These are phyloP conservation scores for Dimargaris verticillata DNA, from an alignment of 192 early-diverging fungal genomes.

Conservation along the genomic window DNA sequence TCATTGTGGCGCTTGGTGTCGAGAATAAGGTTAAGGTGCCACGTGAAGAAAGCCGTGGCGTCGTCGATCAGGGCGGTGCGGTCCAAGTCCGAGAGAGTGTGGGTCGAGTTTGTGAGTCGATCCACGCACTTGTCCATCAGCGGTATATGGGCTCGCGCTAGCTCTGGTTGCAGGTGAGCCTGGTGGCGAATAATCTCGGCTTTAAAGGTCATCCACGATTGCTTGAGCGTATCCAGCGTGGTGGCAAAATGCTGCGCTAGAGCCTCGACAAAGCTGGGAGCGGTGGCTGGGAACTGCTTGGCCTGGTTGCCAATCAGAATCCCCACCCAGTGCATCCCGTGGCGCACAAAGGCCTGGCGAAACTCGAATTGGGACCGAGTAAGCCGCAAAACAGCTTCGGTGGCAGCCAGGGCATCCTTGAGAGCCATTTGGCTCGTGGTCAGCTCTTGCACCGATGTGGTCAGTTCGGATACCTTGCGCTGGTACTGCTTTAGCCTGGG, in stretches of 20 bases:
- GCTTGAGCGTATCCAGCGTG: background rate
- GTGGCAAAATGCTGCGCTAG: background rate
- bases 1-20: background rate
- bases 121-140: slow-evolving; percentile 6
- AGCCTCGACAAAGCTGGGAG: background rate
- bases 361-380: background rate
- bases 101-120: background rate
- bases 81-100: background rate
- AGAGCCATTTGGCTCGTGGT: background rate
- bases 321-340: background rate
- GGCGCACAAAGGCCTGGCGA: background rate
- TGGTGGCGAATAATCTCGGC: background rate
- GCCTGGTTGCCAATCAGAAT: background rate
- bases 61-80: background rate
- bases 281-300: background rate
- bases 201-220: background rate
- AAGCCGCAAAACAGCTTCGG: background rate
- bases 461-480: background rate
- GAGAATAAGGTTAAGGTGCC: slow-evolving; percentile 2
- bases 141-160: background rate
- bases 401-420: background rate
- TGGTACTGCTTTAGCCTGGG: slow-evolving; percentile 12
- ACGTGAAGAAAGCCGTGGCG: background rate
- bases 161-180: background rate
- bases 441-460: background rate